Percentiles rank a stretch among this genome's conserved stretches.
Conservation (phyloP, 2,329 filamentous ascomycete genomes). For the Mycosphaerelloides madeirae region DNA sequence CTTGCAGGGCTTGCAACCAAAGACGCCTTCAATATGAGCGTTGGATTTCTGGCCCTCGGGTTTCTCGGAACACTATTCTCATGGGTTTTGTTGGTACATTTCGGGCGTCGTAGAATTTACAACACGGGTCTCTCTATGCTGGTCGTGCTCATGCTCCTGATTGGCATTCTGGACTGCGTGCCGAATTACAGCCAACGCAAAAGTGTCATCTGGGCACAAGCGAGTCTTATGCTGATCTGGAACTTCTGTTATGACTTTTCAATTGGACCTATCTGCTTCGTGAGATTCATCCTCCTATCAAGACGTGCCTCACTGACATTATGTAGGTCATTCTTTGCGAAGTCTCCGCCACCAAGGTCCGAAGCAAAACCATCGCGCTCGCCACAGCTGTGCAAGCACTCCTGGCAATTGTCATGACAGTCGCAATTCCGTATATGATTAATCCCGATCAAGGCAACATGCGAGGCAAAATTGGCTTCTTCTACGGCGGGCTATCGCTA, state of each 20-base stretch:
- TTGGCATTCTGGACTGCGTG: constrained; percentile 38
- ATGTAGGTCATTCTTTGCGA: constrained; percentile 33
- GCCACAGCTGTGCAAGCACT: constrained; percentile 39
- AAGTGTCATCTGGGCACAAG: constrained; percentile 39
- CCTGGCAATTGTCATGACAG: constrained; percentile 38
- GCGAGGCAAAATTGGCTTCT: constrained; percentile 40
- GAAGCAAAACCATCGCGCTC: constrained; percentile 36
- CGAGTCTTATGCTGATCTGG: constrained; percentile 35
- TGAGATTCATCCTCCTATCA: no score
- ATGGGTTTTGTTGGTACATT: constrained; percentile 37
- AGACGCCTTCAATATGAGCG: constrained; percentile 38
- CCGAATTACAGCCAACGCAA: constrained; percentile 28
- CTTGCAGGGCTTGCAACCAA: constrained; percentile 38
- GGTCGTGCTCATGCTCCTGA: constrained; percentile 33
- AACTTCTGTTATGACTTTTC: constrained; percentile 36
- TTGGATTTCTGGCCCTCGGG: constrained; percentile 41
- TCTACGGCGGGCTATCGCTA: constrained; percentile 36
- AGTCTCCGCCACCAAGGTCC: constrained; percentile 35
- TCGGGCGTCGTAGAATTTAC: constrained; percentile 40
- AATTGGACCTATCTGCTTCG: constrained; percentile 37
- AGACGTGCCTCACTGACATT: no score
- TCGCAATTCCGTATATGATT: constrained; percentile 37
- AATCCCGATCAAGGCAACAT: constrained; percentile 39
- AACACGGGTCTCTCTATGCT: constrained; percentile 35
- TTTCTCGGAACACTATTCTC: constrained; percentile 40